Base-by-base conservation (phyloP, 2,329 filamentous ascomycete genomes). In the Proliferodiscus dingleyae region DNA sequence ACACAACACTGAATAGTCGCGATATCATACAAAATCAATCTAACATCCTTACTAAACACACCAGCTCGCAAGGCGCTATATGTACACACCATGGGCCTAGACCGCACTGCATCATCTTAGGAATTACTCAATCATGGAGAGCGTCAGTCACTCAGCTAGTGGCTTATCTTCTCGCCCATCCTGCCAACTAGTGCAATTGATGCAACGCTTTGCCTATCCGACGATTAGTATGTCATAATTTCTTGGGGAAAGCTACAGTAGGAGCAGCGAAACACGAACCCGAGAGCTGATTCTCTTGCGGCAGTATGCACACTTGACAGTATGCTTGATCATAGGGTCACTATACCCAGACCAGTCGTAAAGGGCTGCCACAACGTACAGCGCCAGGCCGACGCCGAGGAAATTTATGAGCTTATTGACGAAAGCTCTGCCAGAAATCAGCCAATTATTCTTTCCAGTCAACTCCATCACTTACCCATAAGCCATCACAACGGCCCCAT, bases 401-500 rank as follows among this genome's bases (percentile, higher is more conserved):
- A 89, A 88, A 44, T 82, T 79, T 43, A 87, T 69, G 2, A 82
- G 56, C 44, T 82, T 79, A 57, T 81, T 80, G 39, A 85, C 52
- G 51, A 87, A 87, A 1, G 70, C 65, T 15, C 77, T 80, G 48
- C 9, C 30, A 34, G 3, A n/a, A 21, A 32, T 32, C 9, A 32
- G 29, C 9, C 2, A 13, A 30, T 30, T 33, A 3, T 33, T 33
- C n/a, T 36, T 36, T 2, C 16, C 18, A 8, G 9, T 37, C 9
- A 23, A 4, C 4, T 21, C 37, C 8, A n/a, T 24, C 41, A 63
- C 72, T 40, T 58, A 82, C 74, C 84, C 85, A 52, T 85, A 88
- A 1, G 83, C 81, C 69, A 87, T 72, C 16, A 88, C 77, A 1
- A 88, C 76, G 2, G 85, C 85, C 2, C 84, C 85, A 53, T 89